phyloP scores from a whole-genome alignment of 495 filamentous ascomycete genomes.

The Melanomma pulvis-pyrius region DNA sequence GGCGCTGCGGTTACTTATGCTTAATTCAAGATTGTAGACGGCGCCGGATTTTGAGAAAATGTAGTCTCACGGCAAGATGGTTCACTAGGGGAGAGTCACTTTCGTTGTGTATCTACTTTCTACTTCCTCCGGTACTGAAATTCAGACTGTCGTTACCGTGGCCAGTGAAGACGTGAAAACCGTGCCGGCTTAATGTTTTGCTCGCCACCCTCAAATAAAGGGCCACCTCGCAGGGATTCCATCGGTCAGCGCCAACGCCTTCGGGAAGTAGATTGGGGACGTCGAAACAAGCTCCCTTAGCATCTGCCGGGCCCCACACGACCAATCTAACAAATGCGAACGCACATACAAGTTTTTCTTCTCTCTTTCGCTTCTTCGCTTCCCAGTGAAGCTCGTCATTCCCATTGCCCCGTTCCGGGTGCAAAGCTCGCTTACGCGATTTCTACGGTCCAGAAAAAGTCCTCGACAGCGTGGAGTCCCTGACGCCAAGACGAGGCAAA shows the following conservation, averaged over 20 bases:
- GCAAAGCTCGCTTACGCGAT: too few relatives aligned
- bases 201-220: not conserved
- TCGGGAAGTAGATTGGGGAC: not conserved
- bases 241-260: not conserved
- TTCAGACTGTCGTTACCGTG: not conserved
- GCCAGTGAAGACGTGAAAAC: not conserved
- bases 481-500: too few relatives aligned
- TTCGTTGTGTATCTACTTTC: conserved; percentile 12
- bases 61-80: not conserved
- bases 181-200: not conserved
- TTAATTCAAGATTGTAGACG: not conserved
- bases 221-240: not conserved
- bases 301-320: too few relatives aligned
- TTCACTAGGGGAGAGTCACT: not conserved
- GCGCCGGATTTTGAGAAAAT: not conserved
- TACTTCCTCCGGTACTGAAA: not conserved
- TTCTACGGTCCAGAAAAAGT: too few relatives aligned
- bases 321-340: too few relatives aligned
- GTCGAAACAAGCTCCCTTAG: not conserved
- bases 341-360: too few relatives aligned
- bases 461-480: too few relatives aligned
- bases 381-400: too few relatives aligned
- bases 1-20: conserved; percentile 13
- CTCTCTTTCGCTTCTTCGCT: too few relatives aligned
- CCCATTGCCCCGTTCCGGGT: too few relatives aligned